A percentile compares a stretch with the other conserved stretches of the same genome.
phyloP scores from a whole-genome alignment of 164 flowering plant genomes.

The Sextonia rubra region DNA sequence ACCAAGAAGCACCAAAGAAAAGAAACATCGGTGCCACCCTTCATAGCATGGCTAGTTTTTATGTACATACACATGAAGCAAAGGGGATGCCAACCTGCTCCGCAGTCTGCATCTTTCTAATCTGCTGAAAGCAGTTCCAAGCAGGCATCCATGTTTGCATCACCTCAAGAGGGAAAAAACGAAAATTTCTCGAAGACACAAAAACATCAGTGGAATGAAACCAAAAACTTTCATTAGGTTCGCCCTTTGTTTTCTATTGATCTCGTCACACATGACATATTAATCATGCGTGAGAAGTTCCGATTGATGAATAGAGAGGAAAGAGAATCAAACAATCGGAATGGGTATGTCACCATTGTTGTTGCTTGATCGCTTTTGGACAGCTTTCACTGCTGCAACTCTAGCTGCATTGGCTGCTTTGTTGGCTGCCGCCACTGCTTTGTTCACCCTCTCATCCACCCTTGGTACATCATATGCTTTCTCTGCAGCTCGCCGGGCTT shows the following conservation, averaged over 20 bases:
- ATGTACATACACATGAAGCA: conserved; percentile 20
- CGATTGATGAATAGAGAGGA: not conserved
- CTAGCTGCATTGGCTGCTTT: conserved; percentile 94
- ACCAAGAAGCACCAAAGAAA: conserved; percentile 7
- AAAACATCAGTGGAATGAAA: not conserved
- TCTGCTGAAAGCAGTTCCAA: conserved; percentile 22
- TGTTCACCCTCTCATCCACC: conserved; percentile 85
- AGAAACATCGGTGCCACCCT: not conserved
- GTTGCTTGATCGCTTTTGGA: conserved; percentile 57
- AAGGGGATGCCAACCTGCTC: conserved; percentile 17
- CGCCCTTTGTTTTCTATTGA: not conserved
- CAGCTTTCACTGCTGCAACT: conserved; percentile 93
- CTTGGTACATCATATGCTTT: conserved; percentile 60
- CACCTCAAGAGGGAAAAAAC: not conserved
- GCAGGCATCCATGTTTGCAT: conserved; percentile 11
- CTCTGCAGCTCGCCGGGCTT: conserved; percentile 78
- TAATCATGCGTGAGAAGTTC: not conserved
- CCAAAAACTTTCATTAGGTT: conserved; percentile 1
- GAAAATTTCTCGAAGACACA: not conserved
- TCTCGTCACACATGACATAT: not conserved
- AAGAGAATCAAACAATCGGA: conserved; percentile 22
- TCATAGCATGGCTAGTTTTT: not conserved
- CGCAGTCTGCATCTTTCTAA: conserved; percentile 15
- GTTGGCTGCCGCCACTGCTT: conserved; percentile 75
- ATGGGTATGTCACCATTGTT: conserved; percentile 15